Conservation (phyloP, 345 rosid genomes). For the Arabis alpina region DNA sequence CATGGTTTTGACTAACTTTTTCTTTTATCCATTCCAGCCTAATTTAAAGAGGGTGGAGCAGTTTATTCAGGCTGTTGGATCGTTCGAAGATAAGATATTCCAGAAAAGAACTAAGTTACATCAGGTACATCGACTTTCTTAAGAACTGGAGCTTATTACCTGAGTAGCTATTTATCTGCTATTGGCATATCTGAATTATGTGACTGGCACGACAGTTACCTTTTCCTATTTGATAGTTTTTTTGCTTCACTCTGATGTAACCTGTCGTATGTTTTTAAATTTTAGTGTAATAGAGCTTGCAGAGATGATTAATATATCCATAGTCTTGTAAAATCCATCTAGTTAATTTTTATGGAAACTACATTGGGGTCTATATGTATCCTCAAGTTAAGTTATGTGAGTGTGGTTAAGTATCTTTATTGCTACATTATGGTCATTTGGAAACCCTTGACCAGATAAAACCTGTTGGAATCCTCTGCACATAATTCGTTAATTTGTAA, state of each 20-base stretch:
- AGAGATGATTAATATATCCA: background rate
- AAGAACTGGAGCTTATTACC: constrained; percentile 5
- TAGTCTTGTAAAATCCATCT: constrained; percentile 1
- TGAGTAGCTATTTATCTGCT: constrained; percentile 8
- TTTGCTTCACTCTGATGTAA: constrained; percentile 12
- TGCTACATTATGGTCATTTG: constrained; percentile 8
- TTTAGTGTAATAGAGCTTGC: constrained; percentile 6
- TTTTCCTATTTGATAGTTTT: background rate
- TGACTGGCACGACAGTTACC: constrained; percentile 3
- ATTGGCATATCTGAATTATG: constrained; percentile 9
- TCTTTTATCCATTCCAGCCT: constrained; percentile 54
- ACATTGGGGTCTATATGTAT: constrained; percentile 6
- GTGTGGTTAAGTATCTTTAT: constrained; percentile 19
- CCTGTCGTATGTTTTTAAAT: background rate
- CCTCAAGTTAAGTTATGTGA: background rate
- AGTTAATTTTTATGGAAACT: background rate
- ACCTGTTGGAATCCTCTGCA: constrained; percentile 12
- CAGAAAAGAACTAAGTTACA: constrained; percentile 84
- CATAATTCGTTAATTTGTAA: background rate
- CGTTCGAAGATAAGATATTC: constrained; percentile 88
- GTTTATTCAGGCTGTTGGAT: constrained; percentile 93
- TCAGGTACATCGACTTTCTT: constrained; percentile 55
- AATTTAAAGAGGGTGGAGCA: constrained; percentile 79
- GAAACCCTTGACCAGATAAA: constrained; percentile 12
- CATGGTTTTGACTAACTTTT: constrained; percentile 23